Percentiles rank a stretch among this genome's conserved stretches.
Conservation (phyloP, 2,329 filamentous ascomycete genomes). For the Zopfia rhizophila region DNA sequence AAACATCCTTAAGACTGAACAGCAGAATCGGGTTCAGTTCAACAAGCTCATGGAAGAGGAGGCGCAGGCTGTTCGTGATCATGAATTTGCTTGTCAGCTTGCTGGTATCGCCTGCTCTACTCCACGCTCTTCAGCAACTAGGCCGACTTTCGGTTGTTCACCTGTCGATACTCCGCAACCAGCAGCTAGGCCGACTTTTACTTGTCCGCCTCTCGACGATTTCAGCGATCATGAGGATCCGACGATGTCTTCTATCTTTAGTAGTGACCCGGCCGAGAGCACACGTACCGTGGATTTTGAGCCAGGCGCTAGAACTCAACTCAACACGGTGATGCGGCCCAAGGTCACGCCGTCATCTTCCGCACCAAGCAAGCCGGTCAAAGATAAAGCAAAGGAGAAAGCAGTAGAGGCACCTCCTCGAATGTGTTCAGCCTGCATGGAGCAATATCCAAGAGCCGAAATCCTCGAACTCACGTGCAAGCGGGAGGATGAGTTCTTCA, state of each 20-base stretch:
- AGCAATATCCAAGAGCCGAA: conserved; percentile 9
- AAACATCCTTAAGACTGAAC: conserved; percentile 21
- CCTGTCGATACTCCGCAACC: too few relatives aligned
- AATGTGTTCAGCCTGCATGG: conserved; percentile 18
- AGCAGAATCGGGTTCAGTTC: conserved; percentile 14
- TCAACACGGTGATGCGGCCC: neutral
- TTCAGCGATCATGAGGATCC: too few relatives aligned
- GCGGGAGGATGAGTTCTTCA: conserved; percentile 1
- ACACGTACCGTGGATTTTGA: neutral
- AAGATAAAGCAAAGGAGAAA: conserved; percentile 1
- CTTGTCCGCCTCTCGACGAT: too few relatives aligned
- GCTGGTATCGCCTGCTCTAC: conserved; percentile 6
- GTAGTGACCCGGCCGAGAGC: neutral
- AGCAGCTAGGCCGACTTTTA: too few relatives aligned
- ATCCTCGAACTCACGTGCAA: conserved; percentile 22
- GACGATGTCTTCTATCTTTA: neutral
- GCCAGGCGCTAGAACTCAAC: neutral
- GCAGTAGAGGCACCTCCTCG: neutral
- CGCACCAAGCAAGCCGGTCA: neutral
- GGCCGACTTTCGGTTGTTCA: too few relatives aligned
- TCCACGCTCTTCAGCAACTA: neutral
- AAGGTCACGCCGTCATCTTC: neutral
- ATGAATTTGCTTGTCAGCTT: conserved; percentile 23
- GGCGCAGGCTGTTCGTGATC: conserved; percentile 22
- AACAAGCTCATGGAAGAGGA: conserved; percentile 23